Evolutionary conservation across 768 basidiomycete species (phyloP), one percentile per base, ranked within the genome.

Genomic region (Tephrocybe sp.): DNA sequence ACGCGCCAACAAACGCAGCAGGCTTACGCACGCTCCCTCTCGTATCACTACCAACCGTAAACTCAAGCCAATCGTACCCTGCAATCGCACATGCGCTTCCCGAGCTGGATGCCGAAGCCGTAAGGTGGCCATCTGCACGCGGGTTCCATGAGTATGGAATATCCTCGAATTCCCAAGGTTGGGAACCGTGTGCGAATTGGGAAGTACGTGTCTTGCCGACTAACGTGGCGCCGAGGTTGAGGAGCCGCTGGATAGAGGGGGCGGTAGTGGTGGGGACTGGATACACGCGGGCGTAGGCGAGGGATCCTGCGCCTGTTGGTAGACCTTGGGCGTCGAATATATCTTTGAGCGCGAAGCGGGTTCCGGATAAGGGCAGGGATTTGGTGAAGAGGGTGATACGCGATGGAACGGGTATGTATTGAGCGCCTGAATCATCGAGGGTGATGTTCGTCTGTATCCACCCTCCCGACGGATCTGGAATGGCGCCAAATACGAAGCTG

Each of bases 201-300:
- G 75, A 74, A 8, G 75, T 76, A 49, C 76, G 77, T 7, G 74
- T 74, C 59, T 81, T 83, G 29, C 79, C 80, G 2, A 83, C 69
- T 53, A 80, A 63, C 10, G 73, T 62, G 15, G 76, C 76, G 19
- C 81, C 81, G 31, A 73, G 68, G 42, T 70, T 67, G 24, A 78
- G 56, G 4, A 83, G 70, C 13, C 64, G 68, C 54, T 74, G 68
- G 15, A 83, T 60, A 0, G 76, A 68, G 4, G 72, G 66, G 6
- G 77, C 75, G 0, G 67, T 70, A 3, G 31, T 42, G 24, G 61
- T 59, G 22, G 70, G 68, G 3, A 61, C 56, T 2, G 71, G 66
- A 37, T 75, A 68, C 5, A 69, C 62, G 13, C 62, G 51, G 21
- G 45, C 54, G 42, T 70, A 72, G 3, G 66, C 65, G 3, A 54